Evolutionary conservation across 192 early-diverging fungal species (phyloP).

Genomic region (Backusella circina): DNA sequence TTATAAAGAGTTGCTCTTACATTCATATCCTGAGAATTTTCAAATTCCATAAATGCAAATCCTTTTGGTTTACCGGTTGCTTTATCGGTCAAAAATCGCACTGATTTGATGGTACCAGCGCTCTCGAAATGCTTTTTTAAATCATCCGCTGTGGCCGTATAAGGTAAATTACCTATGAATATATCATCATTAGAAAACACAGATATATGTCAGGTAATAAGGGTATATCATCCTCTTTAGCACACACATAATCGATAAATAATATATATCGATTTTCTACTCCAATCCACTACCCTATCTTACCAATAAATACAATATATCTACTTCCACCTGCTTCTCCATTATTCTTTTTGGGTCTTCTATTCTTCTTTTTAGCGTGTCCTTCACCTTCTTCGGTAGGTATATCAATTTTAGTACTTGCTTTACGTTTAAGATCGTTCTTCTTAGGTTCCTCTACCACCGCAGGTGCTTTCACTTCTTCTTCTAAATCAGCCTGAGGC

Average conservation of each 20-base stretch:
- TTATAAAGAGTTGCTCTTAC: slow-evolving; percentile 8
- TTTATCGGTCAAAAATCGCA: slow-evolving; percentile 68
- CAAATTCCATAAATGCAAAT: slow-evolving; percentile 72
- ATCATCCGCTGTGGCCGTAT: slow-evolving; percentile 58
- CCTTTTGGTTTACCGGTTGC: slow-evolving; percentile 66
- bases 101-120: slow-evolving; percentile 52
- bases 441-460: not conserved
- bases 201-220: too few species aligned
- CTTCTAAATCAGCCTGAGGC: slow-evolving; percentile 33
- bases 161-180: slow-evolving; percentile 56
- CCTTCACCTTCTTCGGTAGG: slow-evolving; percentile 1
- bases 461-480: slow-evolving; percentile 7
- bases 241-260: not conserved
- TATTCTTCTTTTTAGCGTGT: slow-evolving; percentile 12
- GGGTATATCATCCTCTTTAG: not conserved
- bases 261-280: not conserved
- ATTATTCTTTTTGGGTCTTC: slow-evolving; percentile 29
- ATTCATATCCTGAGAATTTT: slow-evolving; percentile 46
- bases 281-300: not conserved
- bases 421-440: slow-evolving; percentile 10
- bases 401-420: not conserved
- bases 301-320: slow-evolving; percentile 60
- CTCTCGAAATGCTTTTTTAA: slow-evolving; percentile 56
- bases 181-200: not conserved
- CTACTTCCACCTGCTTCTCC: slow-evolving; percentile 25